Base-by-base conservation (phyloP, 2,329 filamentous ascomycete species). In the Pseudogymnoascus sp. region DNA sequence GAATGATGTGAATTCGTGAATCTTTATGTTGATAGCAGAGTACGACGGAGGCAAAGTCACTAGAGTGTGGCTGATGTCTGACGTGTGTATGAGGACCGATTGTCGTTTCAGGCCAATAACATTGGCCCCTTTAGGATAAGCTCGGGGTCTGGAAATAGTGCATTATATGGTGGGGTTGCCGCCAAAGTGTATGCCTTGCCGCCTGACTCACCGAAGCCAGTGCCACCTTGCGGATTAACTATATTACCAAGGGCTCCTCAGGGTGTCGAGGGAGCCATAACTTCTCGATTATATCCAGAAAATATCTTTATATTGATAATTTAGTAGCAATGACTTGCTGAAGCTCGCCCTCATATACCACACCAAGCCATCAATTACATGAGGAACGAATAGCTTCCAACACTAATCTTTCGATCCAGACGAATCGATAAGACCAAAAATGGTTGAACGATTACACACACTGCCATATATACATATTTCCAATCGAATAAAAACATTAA, bases 361-460 rank as follows among this genome's bases (percentile, higher is more conserved):
- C 61, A 38, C 47, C 19, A 14, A 3, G 33, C 21, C 10, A 63
- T 35, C 61, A 14, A 50, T 61, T 26, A 42, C 38, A 26, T 63
- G 65, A 69, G 73, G 71, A 78, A 82, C 79, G 66, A 84, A 84
- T 82, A 73, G 77, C 75, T 77, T 74, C 71, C 72, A 75, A 76
- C 72, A 79, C 70, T 76, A 69, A 76, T 66, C 65, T 62, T 62
- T 62, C 66, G 35, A 69, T 69, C 65, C 65, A 68, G 62, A 70
- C 79, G 68, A 78, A 81, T 69, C 75, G 78, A 68, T 79, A 76
- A 61, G 79, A 82, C 71, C 81, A 79, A 50, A 50, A 80, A 80
- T 65, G 79, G 77, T 31, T 76, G 75, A 64, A 76, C 76, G 68
- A 77, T 81, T 81, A 69, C 66, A 33, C 26, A 56, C 50, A 4